Evolutionary conservation across 2,329 filamentous ascomycete genomes (phyloP).

Genomic region (Talaromyces rugulosus): DNA sequence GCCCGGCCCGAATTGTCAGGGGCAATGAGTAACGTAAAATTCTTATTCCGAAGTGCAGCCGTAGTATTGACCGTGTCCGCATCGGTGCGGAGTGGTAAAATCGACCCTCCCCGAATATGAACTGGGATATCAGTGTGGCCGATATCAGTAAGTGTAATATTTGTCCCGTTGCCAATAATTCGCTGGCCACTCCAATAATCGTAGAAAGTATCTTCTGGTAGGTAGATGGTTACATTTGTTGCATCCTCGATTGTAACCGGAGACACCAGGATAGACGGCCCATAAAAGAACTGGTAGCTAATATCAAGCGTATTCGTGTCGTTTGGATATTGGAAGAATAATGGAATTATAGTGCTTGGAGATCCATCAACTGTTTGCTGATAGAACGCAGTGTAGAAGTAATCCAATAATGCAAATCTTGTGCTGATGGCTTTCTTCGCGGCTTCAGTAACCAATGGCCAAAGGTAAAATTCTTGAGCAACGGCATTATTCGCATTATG

Average conservation of each 20-base stretch:
- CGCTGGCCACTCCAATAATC: slow-evolving; percentile 53
- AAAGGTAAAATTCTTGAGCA: slow-evolving; percentile 69
- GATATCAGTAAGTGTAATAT: slow-evolving; percentile 43
- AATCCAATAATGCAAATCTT: slow-evolving; percentile 70
- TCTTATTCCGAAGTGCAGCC: slow-evolving; percentile 55
- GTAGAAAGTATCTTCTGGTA: slow-evolving; percentile 57
- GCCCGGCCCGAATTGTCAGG: slow-evolving; percentile 61
- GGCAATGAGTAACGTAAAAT: slow-evolving; percentile 69
- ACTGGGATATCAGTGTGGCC: slow-evolving; percentile 55
- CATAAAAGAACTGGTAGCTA: slow-evolving; percentile 58
- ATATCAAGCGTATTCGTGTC: slow-evolving; percentile 51
- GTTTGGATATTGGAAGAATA: slow-evolving; percentile 67
- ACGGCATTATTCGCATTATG: slow-evolving; percentile 56
- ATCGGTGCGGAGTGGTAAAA: slow-evolving; percentile 51
- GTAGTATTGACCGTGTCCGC: slow-evolving; percentile 54
- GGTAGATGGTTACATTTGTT: slow-evolving; percentile 53
- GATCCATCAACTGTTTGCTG: slow-evolving; percentile 57
- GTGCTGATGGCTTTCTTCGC: slow-evolving; percentile 65
- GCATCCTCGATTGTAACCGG: slow-evolving; percentile 52
- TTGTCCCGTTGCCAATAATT: slow-evolving; percentile 35
- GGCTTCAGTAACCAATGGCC: slow-evolving; percentile 59
- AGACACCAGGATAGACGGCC: slow-evolving; percentile 54
- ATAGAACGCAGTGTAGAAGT: slow-evolving; percentile 70
- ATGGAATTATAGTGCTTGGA: slow-evolving; percentile 60
- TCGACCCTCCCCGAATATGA: slow-evolving; percentile 58